A percentile compares a stretch with the other conserved stretches of the same genome.
These are phyloP conservation scores for Ampelomyces quisqualis DNA, from an alignment of 2,329 filamentous ascomycete genomes.

Conservation along the genomic window DNA sequence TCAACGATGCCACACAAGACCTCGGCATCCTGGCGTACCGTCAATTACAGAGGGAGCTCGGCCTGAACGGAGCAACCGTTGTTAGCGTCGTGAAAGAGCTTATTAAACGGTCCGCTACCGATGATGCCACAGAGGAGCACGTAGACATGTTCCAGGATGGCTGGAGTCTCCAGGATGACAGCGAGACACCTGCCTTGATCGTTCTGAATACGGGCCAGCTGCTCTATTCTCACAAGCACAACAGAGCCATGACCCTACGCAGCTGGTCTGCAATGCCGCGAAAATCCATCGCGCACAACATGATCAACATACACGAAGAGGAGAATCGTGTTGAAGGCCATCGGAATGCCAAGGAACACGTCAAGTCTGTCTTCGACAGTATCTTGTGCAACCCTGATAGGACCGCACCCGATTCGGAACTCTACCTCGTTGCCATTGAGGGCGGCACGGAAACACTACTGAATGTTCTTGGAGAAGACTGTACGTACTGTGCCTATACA, in stretches of 20 bases:
- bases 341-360: slow-evolving; percentile 59
- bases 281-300: slow-evolving; percentile 59
- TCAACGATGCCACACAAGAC: slow-evolving; percentile 77
- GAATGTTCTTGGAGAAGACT: slow-evolving; percentile 58
- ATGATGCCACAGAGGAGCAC: slow-evolving; percentile 9
- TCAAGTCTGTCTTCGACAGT: slow-evolving; percentile 65
- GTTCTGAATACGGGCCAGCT: slow-evolving; percentile 77
- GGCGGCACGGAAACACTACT: slow-evolving; percentile 63
- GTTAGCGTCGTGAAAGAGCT: slow-evolving; percentile 61
- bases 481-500: slow-evolving; percentile 45
- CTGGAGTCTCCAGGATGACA: slow-evolving; percentile 14
- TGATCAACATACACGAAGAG: slow-evolving; percentile 53
- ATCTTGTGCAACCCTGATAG: slow-evolving; percentile 55
- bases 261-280: slow-evolving; percentile 63
- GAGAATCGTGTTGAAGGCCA: slow-evolving; percentile 67
- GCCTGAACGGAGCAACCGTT: slow-evolving; percentile 69
- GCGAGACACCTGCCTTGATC: slow-evolving; percentile 60
- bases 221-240: slow-evolving; percentile 69
- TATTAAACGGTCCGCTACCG: slow-evolving; percentile 27
- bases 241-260: slow-evolving; percentile 59
- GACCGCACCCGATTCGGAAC: slow-evolving; percentile 51
- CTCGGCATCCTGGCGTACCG: slow-evolving; percentile 75
- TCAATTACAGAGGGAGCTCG: slow-evolving; percentile 61
- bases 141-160: slow-evolving; percentile 24
- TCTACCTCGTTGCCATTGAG: slow-evolving; percentile 72